These are phyloP conservation scores for Euptelea pleiosperma DNA, from an alignment of 164 flowering plant genomes.

Conservation along the genomic window DNA sequence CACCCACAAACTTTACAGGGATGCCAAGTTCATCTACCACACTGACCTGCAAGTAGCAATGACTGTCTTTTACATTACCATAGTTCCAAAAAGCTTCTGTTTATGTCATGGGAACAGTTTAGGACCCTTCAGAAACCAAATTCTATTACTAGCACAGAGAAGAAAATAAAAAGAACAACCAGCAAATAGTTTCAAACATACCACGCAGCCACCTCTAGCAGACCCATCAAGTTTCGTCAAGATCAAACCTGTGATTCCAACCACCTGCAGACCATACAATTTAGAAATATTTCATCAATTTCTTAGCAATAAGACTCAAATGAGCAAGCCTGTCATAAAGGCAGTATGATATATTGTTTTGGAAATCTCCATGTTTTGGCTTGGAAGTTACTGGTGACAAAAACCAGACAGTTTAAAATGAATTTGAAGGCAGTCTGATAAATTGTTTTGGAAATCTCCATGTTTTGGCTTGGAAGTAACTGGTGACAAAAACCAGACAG, in stretches of 20 bases:
- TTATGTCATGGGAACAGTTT: neutral
- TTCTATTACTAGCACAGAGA: neutral
- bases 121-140: neutral
- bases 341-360: no score
- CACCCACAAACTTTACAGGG: slow-evolving; percentile 97
- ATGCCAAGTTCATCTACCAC: slow-evolving; percentile 97
- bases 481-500: no score
- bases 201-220: slow-evolving; percentile 99
- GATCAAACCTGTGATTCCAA: slow-evolving; percentile 86
- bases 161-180: neutral
- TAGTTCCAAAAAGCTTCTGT: neutral
- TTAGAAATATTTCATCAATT: no score
- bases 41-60: slow-evolving; percentile 62
- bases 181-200: slow-evolving; percentile 26
- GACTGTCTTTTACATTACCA: neutral
- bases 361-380: no score
- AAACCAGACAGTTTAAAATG: no score
- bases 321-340: no score
- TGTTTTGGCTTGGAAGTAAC: no score
- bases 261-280: no score
- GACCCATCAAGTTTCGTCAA: slow-evolving; percentile 96
- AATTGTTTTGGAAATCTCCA: no score
- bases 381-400: no score
- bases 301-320: no score
- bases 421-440: no score